Evolutionary conservation across 257 asterid genomes (phyloP).

Genomic region (Capsicum baccatum): DNA sequence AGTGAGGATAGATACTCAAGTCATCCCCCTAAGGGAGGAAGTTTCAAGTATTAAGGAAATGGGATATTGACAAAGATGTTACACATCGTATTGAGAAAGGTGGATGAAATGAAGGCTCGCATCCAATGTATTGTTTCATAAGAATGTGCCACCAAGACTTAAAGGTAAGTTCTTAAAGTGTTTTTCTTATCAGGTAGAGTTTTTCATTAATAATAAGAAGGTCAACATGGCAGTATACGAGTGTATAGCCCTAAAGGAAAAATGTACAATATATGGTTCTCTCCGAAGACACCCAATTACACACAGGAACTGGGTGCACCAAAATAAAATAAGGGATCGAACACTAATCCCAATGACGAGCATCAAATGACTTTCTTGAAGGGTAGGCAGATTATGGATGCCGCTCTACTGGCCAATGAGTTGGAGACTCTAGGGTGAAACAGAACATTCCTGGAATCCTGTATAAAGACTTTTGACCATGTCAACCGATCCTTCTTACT

Average conservation of each 20-base stretch:
- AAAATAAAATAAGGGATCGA: background rate
- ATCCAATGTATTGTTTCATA: background rate
- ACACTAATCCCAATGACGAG: background rate
- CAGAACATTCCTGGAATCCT: too few species aligned
- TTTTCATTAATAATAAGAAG: background rate
- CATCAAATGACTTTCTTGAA: too few species aligned
- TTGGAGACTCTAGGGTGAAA: too few species aligned
- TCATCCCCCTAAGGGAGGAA: slow-evolving; percentile 13
- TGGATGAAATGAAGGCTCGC: background rate
- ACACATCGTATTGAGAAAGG: too few species aligned
- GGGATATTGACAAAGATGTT: background rate
- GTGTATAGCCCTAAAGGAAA: background rate
- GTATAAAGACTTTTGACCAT: too few species aligned
- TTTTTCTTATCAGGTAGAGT: background rate
- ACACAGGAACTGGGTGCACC: background rate
- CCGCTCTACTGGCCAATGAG: too few species aligned
- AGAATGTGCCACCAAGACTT: background rate
- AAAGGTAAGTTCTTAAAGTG: background rate
- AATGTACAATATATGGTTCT: background rate
- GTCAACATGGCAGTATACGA: background rate
- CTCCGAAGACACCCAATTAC: background rate
- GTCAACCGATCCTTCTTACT: too few species aligned
- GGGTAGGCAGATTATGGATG: too few species aligned
- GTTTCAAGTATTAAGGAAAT: background rate
- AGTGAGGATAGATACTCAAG: background rate